Base-by-base conservation (phyloP, 164 flowering plant species). In the Kalanchoe fedtschenkoi region DNA sequence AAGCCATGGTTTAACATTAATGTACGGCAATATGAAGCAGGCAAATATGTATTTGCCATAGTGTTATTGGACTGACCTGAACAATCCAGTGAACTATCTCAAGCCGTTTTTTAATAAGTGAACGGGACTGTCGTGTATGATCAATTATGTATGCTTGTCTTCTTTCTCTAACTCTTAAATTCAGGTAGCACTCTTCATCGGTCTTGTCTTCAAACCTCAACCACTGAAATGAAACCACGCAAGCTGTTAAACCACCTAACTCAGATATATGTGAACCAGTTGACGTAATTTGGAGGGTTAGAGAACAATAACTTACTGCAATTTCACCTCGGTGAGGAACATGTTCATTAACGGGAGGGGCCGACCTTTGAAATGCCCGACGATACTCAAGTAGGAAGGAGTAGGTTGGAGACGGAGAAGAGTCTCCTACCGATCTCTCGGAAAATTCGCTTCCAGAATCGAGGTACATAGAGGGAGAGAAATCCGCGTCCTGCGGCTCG, bases 11-110 rank as follows among this genome's bases (percentile, higher is more conserved):
- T 5, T 17, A n/a, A 34, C 19, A 19, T 3, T 28, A n/a, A n/a
- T 35, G 11, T 4, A 58, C 0, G 15, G 6, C 29, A 33, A 30
- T 28, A 22, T 61, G 29, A 46, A 41, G 28, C 11, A 56, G 54
- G 44, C 21, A 24, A 55, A 61, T 34, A 55, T 0, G 17, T 43
- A 44, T 13, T 21, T 32, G 35, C 22, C 34, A 58, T 34, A 30
- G 8, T 33, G 13, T 11, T 38, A 30, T 28, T 62, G 46, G 1
- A 34, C 44, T 74, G 6, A 90, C 97, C 89, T 86, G 81, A 37
- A 85, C 66, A 29, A 93, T 93, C 99, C 99, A 88, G 61, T 83
- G 82, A 41, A 87, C 85, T 84, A 88, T 86, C 38, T 62, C 47
- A 5, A 74, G 63, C 39, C 99, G 82, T 72, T 86, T 89, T 65